Base-by-base conservation (phyloP, 805 yeast genomes). In the Candida namnaoensis region DNA sequence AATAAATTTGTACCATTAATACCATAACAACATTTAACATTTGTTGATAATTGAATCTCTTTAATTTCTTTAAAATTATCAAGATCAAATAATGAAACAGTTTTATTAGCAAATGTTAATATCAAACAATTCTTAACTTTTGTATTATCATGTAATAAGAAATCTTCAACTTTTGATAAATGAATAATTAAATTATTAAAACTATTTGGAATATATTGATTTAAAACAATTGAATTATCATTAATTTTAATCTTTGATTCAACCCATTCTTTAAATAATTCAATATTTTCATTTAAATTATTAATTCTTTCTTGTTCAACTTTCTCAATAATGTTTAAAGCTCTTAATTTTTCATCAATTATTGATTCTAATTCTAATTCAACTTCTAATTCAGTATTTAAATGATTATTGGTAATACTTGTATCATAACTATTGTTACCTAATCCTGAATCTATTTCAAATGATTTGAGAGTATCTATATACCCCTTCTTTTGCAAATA, bases 401-500 rank as follows among this genome's bases (percentile, higher is more conserved):
- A 2, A 26, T 26, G 7, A 26, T 26, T 26, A 26, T 4, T 10
- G 4, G 7, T 10, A 8, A 26, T 26, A 26, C 5, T 8, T 26
- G 2, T 26, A 26, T 26, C 10, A 8, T 26, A 7, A 26, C 28
- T 26, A 26, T 26, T 26, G 10, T 26, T 26, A 19, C 19, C 19
- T 19, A 19, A 19, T 19, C 19, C 49, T 3, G 50, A 36, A 30
- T 64, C 68, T 23, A 42, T 45, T 27, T 78, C 72, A 38, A 81
- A 74, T 3, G 62, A 51, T n/a, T 57, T 52, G 12, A 80, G 57
- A 0, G 90, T 74, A 1, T 61, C 62, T 1, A 42, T 45, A 38
- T 67, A 69, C 1, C 76, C 74, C 27, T 76, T 66, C n/a, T 67
- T 60, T 27, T 66, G 56, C n/a, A 83, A 65, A 47, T 74, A 82